Conservation (phyloP, 768 basidiomycete species). For the Calvatia gigantea region DNA sequence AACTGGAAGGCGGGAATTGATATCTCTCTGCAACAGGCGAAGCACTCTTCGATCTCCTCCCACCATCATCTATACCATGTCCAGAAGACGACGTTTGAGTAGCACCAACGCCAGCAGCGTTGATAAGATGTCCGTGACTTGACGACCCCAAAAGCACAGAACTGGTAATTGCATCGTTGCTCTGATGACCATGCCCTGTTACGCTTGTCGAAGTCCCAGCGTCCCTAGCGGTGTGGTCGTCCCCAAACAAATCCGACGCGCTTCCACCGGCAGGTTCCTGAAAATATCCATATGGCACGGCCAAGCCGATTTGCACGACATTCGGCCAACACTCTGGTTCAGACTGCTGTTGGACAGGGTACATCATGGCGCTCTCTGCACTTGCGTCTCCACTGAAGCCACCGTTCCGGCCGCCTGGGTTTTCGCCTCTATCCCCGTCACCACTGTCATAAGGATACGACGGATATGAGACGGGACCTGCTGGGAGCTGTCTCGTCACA, state of each 20-base stretch:
- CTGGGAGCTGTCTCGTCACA: constrained; percentile 8
- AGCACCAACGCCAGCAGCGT: neutral
- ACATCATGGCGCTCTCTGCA: constrained; percentile 20
- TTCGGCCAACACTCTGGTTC: neutral
- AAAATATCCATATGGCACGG: neutral
- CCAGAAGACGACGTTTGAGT: neutral
- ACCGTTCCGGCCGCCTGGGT: constrained; percentile 14
- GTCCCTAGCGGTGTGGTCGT: neutral
- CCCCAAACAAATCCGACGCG: neutral
- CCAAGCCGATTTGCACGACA: neutral
- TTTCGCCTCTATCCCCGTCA: constrained; percentile 15
- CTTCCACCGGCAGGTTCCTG: neutral
- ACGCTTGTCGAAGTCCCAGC: neutral
- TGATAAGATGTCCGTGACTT: neutral
- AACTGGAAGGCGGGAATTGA: constrained; percentile 3
- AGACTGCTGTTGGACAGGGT: constrained; percentile 5
- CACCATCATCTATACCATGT: neutral
- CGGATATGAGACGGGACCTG: constrained; percentile 6
- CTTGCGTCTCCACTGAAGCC: constrained; percentile 17
- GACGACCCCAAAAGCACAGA: neutral
- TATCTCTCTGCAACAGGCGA: neutral
- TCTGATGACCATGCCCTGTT: constrained; percentile 7
- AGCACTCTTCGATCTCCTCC: neutral
- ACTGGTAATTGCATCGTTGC: neutral
- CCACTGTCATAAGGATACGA: constrained; percentile 3